phyloP scores from a whole-genome alignment of 169 alveolate genomes.

The Cryptosporidium sp. region DNA sequence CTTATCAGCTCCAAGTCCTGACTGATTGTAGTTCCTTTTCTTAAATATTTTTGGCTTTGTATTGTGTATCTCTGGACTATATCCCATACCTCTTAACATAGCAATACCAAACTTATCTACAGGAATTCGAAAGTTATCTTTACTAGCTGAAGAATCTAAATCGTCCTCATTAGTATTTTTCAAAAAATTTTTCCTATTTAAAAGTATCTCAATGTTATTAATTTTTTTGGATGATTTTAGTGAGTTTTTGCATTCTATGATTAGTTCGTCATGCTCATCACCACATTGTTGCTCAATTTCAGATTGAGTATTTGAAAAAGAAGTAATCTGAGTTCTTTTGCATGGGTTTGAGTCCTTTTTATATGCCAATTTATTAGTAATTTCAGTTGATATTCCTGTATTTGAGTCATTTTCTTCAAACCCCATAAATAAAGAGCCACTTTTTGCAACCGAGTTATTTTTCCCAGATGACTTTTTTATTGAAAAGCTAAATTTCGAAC shows the following conservation, averaged over 20 bases:
- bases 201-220: not conserved
- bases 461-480: not conserved
- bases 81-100: slow-evolving; percentile 72
- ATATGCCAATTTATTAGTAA: not conserved
- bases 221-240: not conserved
- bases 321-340: slow-evolving; percentile 31
- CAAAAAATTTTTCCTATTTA: not conserved
- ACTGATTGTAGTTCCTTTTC: slow-evolving; percentile 39
- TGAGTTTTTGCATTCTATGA: slow-evolving; percentile 40
- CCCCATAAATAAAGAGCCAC: not conserved
- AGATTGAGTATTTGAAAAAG: slow-evolving; percentile 23
- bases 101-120: slow-evolving; percentile 55
- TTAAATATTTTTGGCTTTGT: slow-evolving; percentile 53
- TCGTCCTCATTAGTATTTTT: not conserved
- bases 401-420: not conserved
- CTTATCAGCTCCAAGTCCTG: slow-evolving; percentile 50
- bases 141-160: not conserved
- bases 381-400: not conserved
- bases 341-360: not conserved
- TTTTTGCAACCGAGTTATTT: not conserved
- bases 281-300: not conserved
- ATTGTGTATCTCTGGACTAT: slow-evolving; percentile 40
- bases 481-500: slow-evolving; percentile 7
- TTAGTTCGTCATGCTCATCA: slow-evolving; percentile 9
- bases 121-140: slow-evolving; percentile 30